Evolutionary conservation across 192 early-diverging fungal species (phyloP).

Genomic region (Podila epigama): DNA sequence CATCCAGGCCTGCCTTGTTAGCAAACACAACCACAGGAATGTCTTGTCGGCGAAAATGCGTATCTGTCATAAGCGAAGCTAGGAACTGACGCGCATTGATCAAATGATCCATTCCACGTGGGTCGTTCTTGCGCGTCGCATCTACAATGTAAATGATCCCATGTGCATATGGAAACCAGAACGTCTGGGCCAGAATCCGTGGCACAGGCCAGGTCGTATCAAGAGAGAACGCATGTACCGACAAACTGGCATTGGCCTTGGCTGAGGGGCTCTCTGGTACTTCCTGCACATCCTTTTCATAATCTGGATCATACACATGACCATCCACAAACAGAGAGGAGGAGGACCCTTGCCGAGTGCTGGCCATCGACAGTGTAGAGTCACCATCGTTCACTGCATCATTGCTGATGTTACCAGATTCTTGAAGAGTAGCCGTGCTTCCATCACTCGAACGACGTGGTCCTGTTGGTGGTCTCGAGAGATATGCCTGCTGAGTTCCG

Average conservation of each 20-base stretch:
- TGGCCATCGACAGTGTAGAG: background rate
- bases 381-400: background rate
- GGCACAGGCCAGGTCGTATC: conserved; percentile 46
- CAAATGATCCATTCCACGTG: conserved; percentile 37
- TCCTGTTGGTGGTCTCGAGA: background rate
- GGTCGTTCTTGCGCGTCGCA: conserved; percentile 46
- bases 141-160: conserved; percentile 47
- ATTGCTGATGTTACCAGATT: too few species aligned
- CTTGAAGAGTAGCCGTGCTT: conserved; percentile 3
- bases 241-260: conserved; percentile 27
- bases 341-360: background rate
- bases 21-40: conserved; percentile 46
- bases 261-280: background rate
- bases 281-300: background rate
- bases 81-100: conserved; percentile 37
- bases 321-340: background rate
- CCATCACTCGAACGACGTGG: conserved; percentile 6
- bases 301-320: too few species aligned
- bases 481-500: background rate
- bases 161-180: conserved; percentile 44
- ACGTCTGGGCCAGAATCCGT: conserved; percentile 22
- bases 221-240: conserved; percentile 37
- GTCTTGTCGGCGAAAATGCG: conserved; percentile 12
- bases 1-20: conserved; percentile 40
- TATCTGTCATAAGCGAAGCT: conserved; percentile 22